phyloP scores from a whole-genome alignment of 2,329 filamentous ascomycete genomes.

The Ceratocystis lukuohia region DNA sequence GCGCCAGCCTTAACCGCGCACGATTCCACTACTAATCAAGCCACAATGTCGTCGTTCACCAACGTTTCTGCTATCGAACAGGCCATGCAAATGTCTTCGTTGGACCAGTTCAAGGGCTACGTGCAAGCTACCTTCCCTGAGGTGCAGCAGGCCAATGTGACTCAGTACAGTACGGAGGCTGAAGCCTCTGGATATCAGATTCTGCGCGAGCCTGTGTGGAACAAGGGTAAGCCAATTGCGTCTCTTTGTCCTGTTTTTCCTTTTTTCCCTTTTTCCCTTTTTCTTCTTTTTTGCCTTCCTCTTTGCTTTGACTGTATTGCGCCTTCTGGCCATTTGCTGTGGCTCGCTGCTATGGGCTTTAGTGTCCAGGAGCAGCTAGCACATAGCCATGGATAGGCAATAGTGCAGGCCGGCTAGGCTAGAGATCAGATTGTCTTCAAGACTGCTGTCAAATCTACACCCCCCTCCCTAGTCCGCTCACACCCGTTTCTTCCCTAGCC shows the following conservation, averaged over 20 bases:
- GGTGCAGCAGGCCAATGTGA: constrained; percentile 40
- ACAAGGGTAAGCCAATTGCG: constrained; percentile 42
- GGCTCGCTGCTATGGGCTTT: background rate
- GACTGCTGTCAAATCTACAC: constrained; percentile 5
- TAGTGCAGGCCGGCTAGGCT: no score
- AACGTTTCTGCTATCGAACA: constrained; percentile 45
- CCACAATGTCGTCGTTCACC: constrained; percentile 38
- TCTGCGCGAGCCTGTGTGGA: constrained; percentile 49
- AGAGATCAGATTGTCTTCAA: no score
- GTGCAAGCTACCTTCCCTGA: constrained; percentile 42
- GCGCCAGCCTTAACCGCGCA: constrained; percentile 34
- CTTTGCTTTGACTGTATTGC: constrained; percentile 12
- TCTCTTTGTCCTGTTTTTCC: constrained; percentile 3
- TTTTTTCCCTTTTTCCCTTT: constrained; percentile 13
- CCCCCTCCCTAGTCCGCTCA: constrained; percentile 3
- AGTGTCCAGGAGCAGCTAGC: no score
- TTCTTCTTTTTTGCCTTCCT: background rate
- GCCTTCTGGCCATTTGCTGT: background rate
- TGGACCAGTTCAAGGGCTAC: constrained; percentile 49
- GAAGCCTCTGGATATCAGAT: constrained; percentile 48
- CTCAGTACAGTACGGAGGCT: constrained; percentile 40
- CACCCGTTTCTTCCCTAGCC: constrained; percentile 19
- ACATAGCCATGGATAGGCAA: no score
- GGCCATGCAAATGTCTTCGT: constrained; percentile 45
- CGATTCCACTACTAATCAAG: constrained; percentile 36